A percentile compares a stretch with the other conserved stretches of the same genome.
phyloP scores from a whole-genome alignment of 805 yeast species.

The Cyberlindnera euphorbiae region DNA sequence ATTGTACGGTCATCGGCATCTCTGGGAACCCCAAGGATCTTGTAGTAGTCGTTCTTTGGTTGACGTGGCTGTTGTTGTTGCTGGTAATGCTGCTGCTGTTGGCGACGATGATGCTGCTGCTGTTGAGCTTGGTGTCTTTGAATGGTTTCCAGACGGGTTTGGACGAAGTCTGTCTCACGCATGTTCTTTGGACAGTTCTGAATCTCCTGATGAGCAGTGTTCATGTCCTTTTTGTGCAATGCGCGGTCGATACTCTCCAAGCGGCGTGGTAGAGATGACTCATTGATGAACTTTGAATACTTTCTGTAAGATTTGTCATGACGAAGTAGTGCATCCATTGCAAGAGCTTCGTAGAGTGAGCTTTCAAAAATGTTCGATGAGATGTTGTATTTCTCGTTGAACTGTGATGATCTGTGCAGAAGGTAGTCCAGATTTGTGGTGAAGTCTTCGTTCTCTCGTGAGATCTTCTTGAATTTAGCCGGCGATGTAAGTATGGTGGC shows the following conservation, averaged over 20 bases:
- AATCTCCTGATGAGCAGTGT: constrained; percentile 36
- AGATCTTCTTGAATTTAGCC: constrained; percentile 18
- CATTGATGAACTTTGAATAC: constrained; percentile 25
- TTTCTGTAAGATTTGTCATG: constrained; percentile 25
- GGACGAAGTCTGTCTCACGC: constrained; percentile 30
- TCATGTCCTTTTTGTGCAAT: constrained; percentile 21
- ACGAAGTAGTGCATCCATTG: constrained; percentile 35
- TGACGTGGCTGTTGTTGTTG: constrained; percentile 27
- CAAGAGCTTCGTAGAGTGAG: constrained; percentile 34
- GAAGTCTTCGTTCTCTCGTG: constrained; percentile 19
- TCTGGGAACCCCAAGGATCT: constrained; percentile 60
- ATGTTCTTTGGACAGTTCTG: constrained; percentile 35
- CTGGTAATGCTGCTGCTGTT: constrained; percentile 33
- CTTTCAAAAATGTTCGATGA: constrained; percentile 20
- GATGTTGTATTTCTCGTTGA: constrained; percentile 17
- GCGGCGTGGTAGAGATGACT: constrained; percentile 25
- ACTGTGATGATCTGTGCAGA: constrained; percentile 11
- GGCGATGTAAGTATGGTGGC: constrained; percentile 29
- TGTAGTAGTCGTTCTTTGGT: constrained; percentile 68
- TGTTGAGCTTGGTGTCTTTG: constrained; percentile 31
- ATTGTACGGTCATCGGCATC: constrained; percentile 70
- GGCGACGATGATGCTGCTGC: constrained; percentile 35
- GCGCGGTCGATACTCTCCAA: constrained; percentile 34
- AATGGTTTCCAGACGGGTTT: constrained; percentile 29
- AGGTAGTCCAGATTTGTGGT: constrained; percentile 21